Evolutionary conservation across 768 basidiomycete genomes (phyloP).

Genomic region (Leucocoprinus leucothites): DNA sequence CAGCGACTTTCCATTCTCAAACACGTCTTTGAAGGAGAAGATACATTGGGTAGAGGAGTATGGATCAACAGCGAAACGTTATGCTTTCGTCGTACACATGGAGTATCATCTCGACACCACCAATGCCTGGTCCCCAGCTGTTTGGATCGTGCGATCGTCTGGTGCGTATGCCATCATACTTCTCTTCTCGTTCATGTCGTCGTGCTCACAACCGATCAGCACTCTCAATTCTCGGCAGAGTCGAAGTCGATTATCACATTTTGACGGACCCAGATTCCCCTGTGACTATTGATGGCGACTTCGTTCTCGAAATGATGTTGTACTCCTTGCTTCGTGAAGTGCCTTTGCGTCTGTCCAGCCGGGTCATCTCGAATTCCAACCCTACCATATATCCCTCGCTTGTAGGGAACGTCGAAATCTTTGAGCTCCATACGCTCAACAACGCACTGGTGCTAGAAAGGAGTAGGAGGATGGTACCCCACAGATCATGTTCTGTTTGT

Average conservation of each 20-base stretch:
- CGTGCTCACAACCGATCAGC: neutral
- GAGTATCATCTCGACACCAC: conserved; percentile 1
- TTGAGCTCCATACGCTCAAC: conserved; percentile 3
- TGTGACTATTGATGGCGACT: neutral
- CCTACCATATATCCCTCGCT: neutral
- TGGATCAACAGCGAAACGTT: neutral
- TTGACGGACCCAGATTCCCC: neutral
- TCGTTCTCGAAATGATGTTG: conserved; percentile 10
- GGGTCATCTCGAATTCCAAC: neutral
- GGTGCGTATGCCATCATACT: neutral
- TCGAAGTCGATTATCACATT: conserved; percentile 9
- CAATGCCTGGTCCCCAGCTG: conserved; percentile 1
- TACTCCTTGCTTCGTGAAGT: conserved; percentile 2
- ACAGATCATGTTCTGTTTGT: conserved; percentile 2
- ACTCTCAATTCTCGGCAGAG: neutral
- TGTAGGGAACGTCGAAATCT: conserved; percentile 2
- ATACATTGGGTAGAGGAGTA: conserved; percentile 8
- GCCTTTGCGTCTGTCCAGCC: conserved; percentile 1
- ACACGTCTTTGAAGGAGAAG: neutral
- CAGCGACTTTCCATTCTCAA: conserved; percentile 6
- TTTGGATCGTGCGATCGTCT: conserved; percentile 5
- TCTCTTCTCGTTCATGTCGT: neutral
- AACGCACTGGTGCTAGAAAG: neutral
- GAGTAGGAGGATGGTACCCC: neutral
- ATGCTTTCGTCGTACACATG: conserved; percentile 2